Conservation (phyloP, 2,329 filamentous ascomycete species). For the Penicillium rolfsii region DNA sequence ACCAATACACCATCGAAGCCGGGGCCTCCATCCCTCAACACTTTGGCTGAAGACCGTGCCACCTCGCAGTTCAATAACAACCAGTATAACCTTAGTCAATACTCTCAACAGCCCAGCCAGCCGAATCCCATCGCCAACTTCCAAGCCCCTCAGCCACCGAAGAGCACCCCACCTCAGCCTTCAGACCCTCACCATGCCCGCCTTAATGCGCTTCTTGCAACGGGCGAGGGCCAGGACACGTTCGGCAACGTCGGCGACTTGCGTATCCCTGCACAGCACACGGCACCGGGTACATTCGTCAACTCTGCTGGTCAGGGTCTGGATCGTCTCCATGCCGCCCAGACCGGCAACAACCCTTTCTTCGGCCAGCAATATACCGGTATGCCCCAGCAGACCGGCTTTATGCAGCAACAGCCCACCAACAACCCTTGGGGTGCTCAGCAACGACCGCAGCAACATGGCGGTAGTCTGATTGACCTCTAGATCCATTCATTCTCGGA, state of each 20-base stretch:
- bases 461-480: conserved; percentile 66
- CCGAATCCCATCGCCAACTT: conserved; percentile 44
- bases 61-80: conserved; percentile 62
- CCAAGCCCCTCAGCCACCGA: conserved; percentile 39
- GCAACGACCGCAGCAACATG: conserved; percentile 49
- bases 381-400: conserved; percentile 51
- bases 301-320: conserved; percentile 89
- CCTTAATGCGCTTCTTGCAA: conserved; percentile 83
- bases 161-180: conserved; percentile 37
- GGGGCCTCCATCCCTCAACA: conserved; percentile 70
- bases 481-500: conserved; percentile 33
- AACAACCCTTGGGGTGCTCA: conserved; percentile 61
- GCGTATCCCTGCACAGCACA: conserved; percentile 94
- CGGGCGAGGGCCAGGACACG: conserved; percentile 92
- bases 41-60: conserved; percentile 82
- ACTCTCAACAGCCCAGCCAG: conserved; percentile 46
- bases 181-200: conserved; percentile 66
- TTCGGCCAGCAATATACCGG: conserved; percentile 81
- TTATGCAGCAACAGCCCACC: conserved; percentile 52
- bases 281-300: conserved; percentile 92
- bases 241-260: conserved; percentile 97
- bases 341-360: conserved; percentile 88
- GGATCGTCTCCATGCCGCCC: conserved; percentile 67
- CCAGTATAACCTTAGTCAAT: conserved; percentile 21
- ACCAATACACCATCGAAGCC: conserved; percentile 50